These are phyloP conservation scores for Cryphonectria carpinicola DNA, from an alignment of 2,329 filamentous ascomycete species.

Conservation along the genomic window DNA sequence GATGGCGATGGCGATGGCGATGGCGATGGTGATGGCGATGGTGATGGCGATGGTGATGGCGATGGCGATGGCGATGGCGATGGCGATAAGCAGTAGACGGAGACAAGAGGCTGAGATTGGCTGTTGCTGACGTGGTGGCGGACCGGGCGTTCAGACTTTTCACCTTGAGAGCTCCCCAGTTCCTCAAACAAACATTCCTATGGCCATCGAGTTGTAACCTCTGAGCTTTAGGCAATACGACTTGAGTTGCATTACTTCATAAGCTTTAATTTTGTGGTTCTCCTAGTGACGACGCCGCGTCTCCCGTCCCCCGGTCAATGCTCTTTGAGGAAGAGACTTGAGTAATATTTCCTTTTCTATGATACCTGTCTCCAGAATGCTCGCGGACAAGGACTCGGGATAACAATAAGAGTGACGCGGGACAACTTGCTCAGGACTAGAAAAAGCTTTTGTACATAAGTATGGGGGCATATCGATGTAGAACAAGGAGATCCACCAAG, in stretches of 20 bases:
- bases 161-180: neutral
- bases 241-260: neutral
- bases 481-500: neutral
- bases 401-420: neutral
- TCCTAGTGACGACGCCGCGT: neutral
- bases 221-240: neutral
- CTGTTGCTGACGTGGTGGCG: neutral
- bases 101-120: neutral
- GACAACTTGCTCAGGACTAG: neutral
- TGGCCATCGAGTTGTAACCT: too few species aligned
- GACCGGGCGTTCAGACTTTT: neutral
- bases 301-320: neutral
- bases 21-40: neutral
- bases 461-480: neutral
- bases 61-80: neutral
- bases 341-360: neutral
- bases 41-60: neutral
- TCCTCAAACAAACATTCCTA: neutral
- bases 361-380: neutral
- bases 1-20: neutral
- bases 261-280: neutral
- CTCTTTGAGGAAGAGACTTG: too few species aligned
- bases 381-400: neutral
- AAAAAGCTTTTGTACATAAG: neutral
- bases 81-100: too few species aligned